These are phyloP conservation scores for Turnera subulata DNA, from an alignment of 345 rosid species.

Conservation along the genomic window DNA sequence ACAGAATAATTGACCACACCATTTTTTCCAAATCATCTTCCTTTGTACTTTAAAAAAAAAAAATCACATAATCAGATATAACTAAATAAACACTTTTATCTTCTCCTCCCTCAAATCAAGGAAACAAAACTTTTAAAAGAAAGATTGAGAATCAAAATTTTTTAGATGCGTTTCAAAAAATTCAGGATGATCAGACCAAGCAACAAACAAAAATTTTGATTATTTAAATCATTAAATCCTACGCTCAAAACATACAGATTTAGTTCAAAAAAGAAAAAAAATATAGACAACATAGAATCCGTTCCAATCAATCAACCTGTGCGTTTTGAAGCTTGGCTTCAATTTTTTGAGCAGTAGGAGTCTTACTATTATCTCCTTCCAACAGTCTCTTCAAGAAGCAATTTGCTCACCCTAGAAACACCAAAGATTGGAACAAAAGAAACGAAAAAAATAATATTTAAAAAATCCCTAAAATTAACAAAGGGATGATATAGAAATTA, in stretches of 20 bases:
- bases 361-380: conserved; percentile 43
- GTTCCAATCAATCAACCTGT: conserved; percentile 43
- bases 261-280: not conserved
- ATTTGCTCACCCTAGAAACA: too few relatives aligned
- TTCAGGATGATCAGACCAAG: not conserved
- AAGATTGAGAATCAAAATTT: not conserved
- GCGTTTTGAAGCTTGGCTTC: conserved; percentile 91
- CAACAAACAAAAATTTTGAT: not conserved
- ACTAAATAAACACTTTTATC: too few relatives aligned
- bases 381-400: conserved; percentile 69
- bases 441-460: too few relatives aligned
- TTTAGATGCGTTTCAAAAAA: not conserved
- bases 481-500: too few relatives aligned
- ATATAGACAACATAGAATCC: not conserved
- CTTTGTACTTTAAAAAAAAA: too few relatives aligned
- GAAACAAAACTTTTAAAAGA: not conserved
- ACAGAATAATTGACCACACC: too few relatives aligned
- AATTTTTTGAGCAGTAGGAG: conserved; percentile 62
- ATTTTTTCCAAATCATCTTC: too few relatives aligned
- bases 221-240: not conserved
- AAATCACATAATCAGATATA: too few relatives aligned
- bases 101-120: too few relatives aligned
- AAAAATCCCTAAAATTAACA: too few relatives aligned
- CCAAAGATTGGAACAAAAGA: too few relatives aligned
- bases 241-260: too few relatives aligned